phyloP scores from a whole-genome alignment of 2,329 filamentous ascomycete genomes.

The Scytalidium sp. region DNA sequence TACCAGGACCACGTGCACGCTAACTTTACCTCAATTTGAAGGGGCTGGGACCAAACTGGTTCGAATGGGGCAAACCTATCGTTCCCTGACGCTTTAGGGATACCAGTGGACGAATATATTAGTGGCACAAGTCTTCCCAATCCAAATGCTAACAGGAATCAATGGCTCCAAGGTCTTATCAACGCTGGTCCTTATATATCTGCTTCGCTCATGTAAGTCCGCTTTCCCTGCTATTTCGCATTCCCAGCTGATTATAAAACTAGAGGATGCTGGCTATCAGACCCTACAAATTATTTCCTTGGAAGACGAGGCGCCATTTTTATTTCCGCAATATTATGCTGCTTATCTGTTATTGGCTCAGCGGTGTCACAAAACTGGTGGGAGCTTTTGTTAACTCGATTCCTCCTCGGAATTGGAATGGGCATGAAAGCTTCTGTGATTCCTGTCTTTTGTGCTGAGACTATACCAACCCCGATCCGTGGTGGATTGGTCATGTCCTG shows the following conservation, averaged over 20 bases:
- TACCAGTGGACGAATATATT: constrained; percentile 28
- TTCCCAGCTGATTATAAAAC: constrained; percentile 37
- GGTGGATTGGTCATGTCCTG: constrained; percentile 72
- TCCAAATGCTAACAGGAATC: constrained; percentile 11
- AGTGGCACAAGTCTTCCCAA: constrained; percentile 1
- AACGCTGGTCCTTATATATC: constrained; percentile 52
- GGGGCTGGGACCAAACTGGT: no score
- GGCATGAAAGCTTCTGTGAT: constrained; percentile 47
- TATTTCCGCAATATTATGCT: constrained; percentile 62
- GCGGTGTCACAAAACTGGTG: constrained; percentile 55
- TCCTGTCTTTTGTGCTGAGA: constrained; percentile 51
- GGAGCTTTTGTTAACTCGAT: constrained; percentile 49
- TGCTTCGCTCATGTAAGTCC: constrained; percentile 35
- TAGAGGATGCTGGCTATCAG: constrained; percentile 63
- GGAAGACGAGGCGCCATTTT: constrained; percentile 72
- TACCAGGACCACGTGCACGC: no score
- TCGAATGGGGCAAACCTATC: constrained; percentile 42
- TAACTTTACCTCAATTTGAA: constrained; percentile 48
- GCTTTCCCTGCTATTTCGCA: constrained; percentile 6
- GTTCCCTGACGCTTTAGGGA: constrained; percentile 34
- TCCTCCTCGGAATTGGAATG: constrained; percentile 58
- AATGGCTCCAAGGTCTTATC: constrained; percentile 56
- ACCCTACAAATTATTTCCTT: constrained; percentile 60
- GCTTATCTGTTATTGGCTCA: constrained; percentile 47
- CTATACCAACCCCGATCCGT: constrained; percentile 47